Evolutionary conservation across 2,329 filamentous ascomycete species (phyloP), one percentile per base, ranked within the genome.

Genomic region (Orbilia oligospora): DNA sequence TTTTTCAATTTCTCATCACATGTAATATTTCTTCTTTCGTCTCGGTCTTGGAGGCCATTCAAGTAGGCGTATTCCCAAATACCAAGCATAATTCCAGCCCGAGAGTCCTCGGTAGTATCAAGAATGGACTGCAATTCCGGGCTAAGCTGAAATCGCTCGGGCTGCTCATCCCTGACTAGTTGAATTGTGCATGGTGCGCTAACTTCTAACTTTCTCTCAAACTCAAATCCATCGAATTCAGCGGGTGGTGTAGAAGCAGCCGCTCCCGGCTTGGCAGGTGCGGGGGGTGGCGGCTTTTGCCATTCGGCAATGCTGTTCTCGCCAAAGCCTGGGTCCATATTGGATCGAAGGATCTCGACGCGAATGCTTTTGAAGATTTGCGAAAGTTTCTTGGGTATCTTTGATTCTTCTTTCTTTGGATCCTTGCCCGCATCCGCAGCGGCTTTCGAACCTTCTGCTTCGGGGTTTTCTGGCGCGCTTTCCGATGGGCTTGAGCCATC

Each of bases 11-110:
- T 88, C 51, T 94, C 91, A 83, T 99, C 95, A 83, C 96, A 98
- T 46, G 93, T 91, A 82, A 99, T 95, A 78, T 92, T 92, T 79
- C 96, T 90, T 86, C 96, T 96, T 84, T 99, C 96, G 77, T 98
- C 95, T 80, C 97, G 94, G 83, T 97, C 95, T 84, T 97, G 93
- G 56, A 99, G 87, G 18, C 91, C 91, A 87, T 93, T 92, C 20
- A 92, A 88, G 81, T 93, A 91, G 81, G 97, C 92, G 83, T 99
- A 99, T 83, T 97, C 94, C 93, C 94, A 99, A 36, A 99, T 89
- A 14, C 92, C 94, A 87, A 97, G 93, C 30, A 97, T 90, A 5
- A 94, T 92, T 80, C 96, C 94, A 46, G 93, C 91, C 33, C 94
- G 91, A 30, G 96, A 95, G 64, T 93, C 95, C 84, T 97, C 93